Base-by-base conservation (phyloP, 345 rosid species). In the Populus ilicifolia region DNA sequence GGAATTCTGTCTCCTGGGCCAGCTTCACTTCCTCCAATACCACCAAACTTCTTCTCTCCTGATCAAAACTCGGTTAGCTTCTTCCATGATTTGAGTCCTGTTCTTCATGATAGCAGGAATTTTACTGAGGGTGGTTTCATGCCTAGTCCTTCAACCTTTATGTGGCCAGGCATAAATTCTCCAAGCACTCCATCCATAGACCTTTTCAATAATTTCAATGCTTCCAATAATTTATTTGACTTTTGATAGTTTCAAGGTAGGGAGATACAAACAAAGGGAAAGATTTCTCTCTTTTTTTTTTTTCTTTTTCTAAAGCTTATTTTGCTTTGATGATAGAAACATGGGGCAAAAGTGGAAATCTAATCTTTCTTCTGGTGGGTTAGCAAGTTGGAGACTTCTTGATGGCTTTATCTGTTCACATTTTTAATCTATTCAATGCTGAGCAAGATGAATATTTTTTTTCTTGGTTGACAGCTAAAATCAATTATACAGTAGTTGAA, bases 1-100 rank as follows among this genome's bases (percentile, higher is more conserved):
- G 98, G 97, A 73, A 92, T 92, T 43, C 80, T 94, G 76, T 94
- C 97, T 0, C 96, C 97, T 0, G 94, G 88, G 1, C 97, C 98
- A 6, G 82, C 87, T 48, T 87, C 92, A 17, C 83, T 93, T 52
- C 94, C 88, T 5, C 84, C 80, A 63, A 86, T 94, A 71, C 85
- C 94, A 20, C 87, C 92, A 0, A 87, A 70, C 81, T 89, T 90
- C 76, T 94, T 94, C 75, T 88, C 94, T 66, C 85, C 94, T 9
- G 91, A 90, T 81, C 87, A 86, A 6, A 88, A 83, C 83, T 76
- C 84, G 27, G 20, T 83, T 25, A 72, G 85, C 80, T 87, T 91
- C 85, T 79, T 91, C 41, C 88, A 88, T 25, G 94, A 91, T 83
- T 62, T 88, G 69, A 89, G 92, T 69, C 92, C 94, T 3, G 76